phyloP scores from a whole-genome alignment of 257 asterid genomes.

The Fraxinus quadrangulata region DNA sequence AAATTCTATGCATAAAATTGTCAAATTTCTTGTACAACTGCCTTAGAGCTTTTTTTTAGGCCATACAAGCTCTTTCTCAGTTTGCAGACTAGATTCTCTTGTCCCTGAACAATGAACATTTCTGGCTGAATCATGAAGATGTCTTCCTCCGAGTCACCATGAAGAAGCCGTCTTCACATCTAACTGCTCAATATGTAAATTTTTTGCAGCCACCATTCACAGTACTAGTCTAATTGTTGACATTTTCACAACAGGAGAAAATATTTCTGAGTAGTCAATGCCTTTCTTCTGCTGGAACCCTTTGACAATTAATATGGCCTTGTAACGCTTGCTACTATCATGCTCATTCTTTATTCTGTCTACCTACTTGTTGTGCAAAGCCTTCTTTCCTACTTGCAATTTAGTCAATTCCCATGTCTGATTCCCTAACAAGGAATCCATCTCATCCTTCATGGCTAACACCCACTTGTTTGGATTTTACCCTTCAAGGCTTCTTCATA shows the following conservation, averaged over 20 bases:
- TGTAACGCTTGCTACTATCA: not conserved
- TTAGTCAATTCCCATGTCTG: not conserved
- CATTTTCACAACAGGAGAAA: conserved; percentile 1
- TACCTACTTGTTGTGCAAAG: conserved; percentile 8
- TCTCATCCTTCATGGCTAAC: not conserved
- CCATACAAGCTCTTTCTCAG: not conserved
- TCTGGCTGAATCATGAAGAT: not conserved
- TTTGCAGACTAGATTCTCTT: not conserved
- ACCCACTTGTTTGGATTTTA: not conserved
- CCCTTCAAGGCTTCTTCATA: not conserved
- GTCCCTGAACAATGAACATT: not conserved
- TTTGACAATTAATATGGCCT: no score
- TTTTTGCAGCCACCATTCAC: not conserved
- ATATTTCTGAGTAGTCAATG: not conserved
- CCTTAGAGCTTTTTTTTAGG: not conserved
- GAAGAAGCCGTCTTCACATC: not conserved
- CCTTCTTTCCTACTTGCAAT: not conserved
- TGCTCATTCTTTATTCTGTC: not conserved
- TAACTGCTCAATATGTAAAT: not conserved
- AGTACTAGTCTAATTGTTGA: not conserved
- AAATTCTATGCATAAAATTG: not conserved
- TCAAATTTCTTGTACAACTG: no score
- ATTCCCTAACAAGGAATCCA: no score
- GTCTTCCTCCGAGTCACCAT: conserved; percentile 8
- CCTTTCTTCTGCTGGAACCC: not conserved